Conservation (phyloP, 495 filamentous ascomycete genomes). For the Hyaloscypha finlandica region DNA sequence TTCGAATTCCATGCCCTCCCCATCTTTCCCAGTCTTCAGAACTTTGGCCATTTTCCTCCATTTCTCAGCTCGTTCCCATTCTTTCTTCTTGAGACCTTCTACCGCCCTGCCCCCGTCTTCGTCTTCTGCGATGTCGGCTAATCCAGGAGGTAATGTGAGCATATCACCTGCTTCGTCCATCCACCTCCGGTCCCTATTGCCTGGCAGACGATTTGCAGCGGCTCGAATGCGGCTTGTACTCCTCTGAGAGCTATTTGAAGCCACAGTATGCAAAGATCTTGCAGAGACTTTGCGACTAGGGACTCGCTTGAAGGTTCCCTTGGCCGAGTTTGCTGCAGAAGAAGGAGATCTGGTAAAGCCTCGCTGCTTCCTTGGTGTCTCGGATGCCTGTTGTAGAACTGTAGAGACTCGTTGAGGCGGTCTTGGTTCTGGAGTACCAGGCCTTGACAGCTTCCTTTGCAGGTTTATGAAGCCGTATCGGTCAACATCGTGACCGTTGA, state of each 20-base stretch:
- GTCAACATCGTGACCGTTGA: constrained; percentile 86
- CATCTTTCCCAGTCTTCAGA: constrained; percentile 51
- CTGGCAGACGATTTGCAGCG: constrained; percentile 73
- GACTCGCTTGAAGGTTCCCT: constrained; percentile 30
- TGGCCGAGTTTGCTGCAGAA: constrained; percentile 34
- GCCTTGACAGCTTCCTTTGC: constrained; percentile 25
- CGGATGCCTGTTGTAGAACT: constrained; percentile 59
- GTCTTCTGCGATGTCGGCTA: constrained; percentile 62
- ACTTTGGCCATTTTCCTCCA: constrained; percentile 95
- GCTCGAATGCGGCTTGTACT: constrained; percentile 56
- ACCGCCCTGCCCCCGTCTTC: constrained; percentile 57
- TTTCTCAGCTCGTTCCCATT: constrained; percentile 85
- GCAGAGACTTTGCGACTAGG: constrained; percentile 50
- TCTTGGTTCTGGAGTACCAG: constrained; percentile 44
- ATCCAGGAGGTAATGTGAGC: constrained; percentile 74
- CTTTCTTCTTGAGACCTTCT: constrained; percentile 70
- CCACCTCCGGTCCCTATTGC: constrained; percentile 71
- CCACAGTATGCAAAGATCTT: constrained; percentile 52
- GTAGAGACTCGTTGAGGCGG: constrained; percentile 69
- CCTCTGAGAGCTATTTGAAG: constrained; percentile 51
- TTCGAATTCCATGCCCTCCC: constrained; percentile 86
- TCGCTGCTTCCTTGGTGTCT: constrained; percentile 59
- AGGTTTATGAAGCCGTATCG: constrained; percentile 87
- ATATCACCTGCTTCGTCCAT: constrained; percentile 89
- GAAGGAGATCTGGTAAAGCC: constrained; percentile 55